Conservation (phyloP, 2,329 filamentous ascomycete species). For the Cercospora sp. region DNA sequence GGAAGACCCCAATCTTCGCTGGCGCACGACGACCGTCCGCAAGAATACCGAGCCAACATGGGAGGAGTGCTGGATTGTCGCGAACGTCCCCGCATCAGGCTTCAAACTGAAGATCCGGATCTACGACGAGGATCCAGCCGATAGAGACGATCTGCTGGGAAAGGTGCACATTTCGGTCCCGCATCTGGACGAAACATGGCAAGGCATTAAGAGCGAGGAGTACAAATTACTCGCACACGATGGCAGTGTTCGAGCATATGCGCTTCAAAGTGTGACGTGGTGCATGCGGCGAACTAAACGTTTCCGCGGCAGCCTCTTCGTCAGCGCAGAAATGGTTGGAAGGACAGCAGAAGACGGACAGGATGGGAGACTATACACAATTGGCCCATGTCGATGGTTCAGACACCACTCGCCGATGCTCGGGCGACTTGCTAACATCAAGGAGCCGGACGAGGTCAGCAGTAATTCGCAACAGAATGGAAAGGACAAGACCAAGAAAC, state of each 20-base stretch:
- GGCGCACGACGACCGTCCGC: conserved; percentile 75
- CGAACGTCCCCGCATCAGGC: conserved; percentile 77
- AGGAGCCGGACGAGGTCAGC: conserved; percentile 54
- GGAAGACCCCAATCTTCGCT: conserved; percentile 73
- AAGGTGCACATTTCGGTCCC: conserved; percentile 73
- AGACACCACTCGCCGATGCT: conserved; percentile 89
- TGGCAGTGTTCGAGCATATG: conserved; percentile 83
- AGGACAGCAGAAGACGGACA: conserved; percentile 63
- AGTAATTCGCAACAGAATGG: conserved; percentile 19
- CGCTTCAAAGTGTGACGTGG: conserved; percentile 67
- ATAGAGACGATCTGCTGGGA: conserved; percentile 84
- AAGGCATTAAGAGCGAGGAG: conserved; percentile 63
- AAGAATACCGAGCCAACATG: conserved; percentile 73
- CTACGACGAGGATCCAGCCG: conserved; percentile 85
- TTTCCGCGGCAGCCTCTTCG: conserved; percentile 67
- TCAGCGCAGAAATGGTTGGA: conserved; percentile 79
- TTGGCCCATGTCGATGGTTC: conserved; percentile 74
- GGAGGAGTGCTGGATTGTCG: conserved; percentile 84
- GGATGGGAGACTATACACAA: conserved; percentile 71
- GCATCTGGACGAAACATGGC: conserved; percentile 64
- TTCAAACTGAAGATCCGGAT: conserved; percentile 83
- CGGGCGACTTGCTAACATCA: conserved; percentile 70
- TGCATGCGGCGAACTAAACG: conserved; percentile 63
- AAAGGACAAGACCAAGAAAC: conserved; percentile 39
- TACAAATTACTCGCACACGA: conserved; percentile 79